These are phyloP conservation scores for Leptographium lundbergii DNA, from an alignment of 2,329 filamentous ascomycete genomes.

Conservation along the genomic window DNA sequence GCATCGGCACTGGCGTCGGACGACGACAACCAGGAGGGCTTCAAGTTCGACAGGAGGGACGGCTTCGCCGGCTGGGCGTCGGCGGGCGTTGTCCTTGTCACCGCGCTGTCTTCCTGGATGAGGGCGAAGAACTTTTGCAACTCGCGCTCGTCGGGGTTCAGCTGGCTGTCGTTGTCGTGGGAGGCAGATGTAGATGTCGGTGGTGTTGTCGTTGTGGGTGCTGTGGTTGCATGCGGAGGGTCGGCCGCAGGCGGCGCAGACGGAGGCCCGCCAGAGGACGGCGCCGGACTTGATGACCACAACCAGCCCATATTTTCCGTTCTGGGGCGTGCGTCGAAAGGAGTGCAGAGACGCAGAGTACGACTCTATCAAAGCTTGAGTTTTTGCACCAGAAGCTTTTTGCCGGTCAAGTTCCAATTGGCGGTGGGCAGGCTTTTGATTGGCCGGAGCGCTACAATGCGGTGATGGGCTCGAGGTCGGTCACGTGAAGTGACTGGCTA, in stretches of 20 bases:
- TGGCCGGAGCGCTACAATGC: not conserved
- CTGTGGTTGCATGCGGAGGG: not conserved
- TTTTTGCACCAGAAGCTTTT: not conserved
- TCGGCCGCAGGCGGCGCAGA: not conserved
- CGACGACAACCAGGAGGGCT: not conserved
- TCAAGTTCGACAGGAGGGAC: not conserved
- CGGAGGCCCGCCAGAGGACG: slow-evolving; percentile 12
- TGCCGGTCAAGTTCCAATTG: not conserved
- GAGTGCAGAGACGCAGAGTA: not conserved
- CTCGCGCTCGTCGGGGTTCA: slow-evolving; percentile 23
- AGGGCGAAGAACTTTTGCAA: slow-evolving; percentile 41
- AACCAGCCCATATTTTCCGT: slow-evolving; percentile 44
- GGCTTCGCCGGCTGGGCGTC: not conserved
- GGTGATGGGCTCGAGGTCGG: not conserved
- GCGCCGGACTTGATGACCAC: slow-evolving; percentile 34
- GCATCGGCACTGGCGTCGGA: not conserved
- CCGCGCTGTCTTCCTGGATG: slow-evolving; percentile 21
- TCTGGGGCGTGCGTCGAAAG: not conserved
- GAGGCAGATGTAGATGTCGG: not conserved
- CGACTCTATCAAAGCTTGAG: not conserved
- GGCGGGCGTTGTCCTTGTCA: not conserved
- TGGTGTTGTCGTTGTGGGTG: not conserved
- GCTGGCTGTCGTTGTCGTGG: not conserved
- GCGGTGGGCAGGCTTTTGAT: slow-evolving; percentile 3
- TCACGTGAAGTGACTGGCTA: not conserved